phyloP scores from a whole-genome alignment of 75 land plant species.

The Picea glauca region DNA sequence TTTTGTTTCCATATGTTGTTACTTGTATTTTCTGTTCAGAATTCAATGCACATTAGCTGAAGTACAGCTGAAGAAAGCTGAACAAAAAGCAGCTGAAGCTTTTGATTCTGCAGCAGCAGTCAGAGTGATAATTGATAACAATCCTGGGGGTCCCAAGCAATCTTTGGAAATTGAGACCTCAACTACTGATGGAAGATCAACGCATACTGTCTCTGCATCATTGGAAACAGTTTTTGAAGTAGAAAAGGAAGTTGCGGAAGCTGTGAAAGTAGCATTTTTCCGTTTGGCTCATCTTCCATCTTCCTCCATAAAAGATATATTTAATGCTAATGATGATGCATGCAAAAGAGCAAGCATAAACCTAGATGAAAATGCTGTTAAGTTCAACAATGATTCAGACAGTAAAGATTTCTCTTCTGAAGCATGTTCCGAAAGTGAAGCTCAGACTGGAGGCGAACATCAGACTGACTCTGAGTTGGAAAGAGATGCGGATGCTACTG shows the following conservation, averaged over 20 bases:
- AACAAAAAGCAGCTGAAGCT: conserved; percentile 63
- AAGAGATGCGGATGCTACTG: not conserved
- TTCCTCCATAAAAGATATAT: conserved; percentile 28
- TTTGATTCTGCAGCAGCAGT: conserved; percentile 57
- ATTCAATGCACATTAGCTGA: conserved; percentile 67
- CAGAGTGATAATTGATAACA: conserved; percentile 69
- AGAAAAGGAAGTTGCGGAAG: conserved; percentile 84
- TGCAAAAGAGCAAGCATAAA: conserved; percentile 37
- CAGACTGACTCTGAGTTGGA: conserved; percentile 22
- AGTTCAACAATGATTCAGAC: not conserved
- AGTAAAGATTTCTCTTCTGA: not conserved
- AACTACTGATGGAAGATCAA: conserved; percentile 22
- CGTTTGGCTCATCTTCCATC: conserved; percentile 33
- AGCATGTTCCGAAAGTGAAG: not conserved
- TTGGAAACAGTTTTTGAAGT: conserved; percentile 86
- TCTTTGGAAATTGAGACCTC: conserved; percentile 33
- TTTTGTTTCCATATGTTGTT: not conserved
- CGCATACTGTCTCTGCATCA: conserved; percentile 65
- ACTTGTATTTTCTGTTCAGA: conserved; percentile 26
- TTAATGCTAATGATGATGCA: conserved; percentile 25
- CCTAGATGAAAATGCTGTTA: conserved; percentile 24
- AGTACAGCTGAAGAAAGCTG: conserved; percentile 43
- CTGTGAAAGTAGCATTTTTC: conserved; percentile 66
- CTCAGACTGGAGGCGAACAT: conserved; percentile 23
- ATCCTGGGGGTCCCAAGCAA: conserved; percentile 37